These are phyloP conservation scores for Trichomonascaceae sp. DNA, from an alignment of 1,139 yeast genomes.

Conservation along the genomic window DNA sequence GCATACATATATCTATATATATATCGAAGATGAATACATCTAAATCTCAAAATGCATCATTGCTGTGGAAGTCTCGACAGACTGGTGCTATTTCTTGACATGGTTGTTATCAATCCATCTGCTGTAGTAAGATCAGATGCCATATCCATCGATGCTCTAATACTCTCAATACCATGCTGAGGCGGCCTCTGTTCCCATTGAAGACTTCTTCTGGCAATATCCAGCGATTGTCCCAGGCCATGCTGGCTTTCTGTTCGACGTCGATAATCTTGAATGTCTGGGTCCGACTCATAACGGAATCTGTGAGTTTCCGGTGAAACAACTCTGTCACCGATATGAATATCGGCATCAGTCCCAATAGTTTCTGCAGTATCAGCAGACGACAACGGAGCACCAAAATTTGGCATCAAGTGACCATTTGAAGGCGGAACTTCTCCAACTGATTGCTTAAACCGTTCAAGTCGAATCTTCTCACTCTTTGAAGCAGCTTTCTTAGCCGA, in stretches of 20 bases:
- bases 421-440: constrained; percentile 1
- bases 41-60: background rate
- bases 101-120: constrained; percentile 23
- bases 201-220: constrained; percentile 17
- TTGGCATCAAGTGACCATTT: background rate
- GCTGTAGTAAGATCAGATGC: constrained; percentile 26
- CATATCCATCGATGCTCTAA: constrained; percentile 27
- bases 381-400: background rate
- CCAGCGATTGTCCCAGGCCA: constrained; percentile 17
- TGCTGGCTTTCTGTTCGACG: constrained; percentile 1
- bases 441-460: background rate
- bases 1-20: background rate
- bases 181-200: constrained; percentile 27
- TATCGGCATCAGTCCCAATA: constrained; percentile 4
- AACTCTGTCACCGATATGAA: constrained; percentile 4
- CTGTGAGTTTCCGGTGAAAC: constrained; percentile 5
- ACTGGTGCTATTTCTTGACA: constrained; percentile 8
- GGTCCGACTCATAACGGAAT: constrained; percentile 3
- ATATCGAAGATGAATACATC: background rate
- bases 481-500: constrained; percentile 8
- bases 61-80: background rate
- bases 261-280: constrained; percentile 2
- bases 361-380: constrained; percentile 1
- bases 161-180: constrained; percentile 22
- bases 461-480: background rate